Conservation (phyloP, 1,284 basidiomycete species). For the Ceratobasidium sp. region DNA sequence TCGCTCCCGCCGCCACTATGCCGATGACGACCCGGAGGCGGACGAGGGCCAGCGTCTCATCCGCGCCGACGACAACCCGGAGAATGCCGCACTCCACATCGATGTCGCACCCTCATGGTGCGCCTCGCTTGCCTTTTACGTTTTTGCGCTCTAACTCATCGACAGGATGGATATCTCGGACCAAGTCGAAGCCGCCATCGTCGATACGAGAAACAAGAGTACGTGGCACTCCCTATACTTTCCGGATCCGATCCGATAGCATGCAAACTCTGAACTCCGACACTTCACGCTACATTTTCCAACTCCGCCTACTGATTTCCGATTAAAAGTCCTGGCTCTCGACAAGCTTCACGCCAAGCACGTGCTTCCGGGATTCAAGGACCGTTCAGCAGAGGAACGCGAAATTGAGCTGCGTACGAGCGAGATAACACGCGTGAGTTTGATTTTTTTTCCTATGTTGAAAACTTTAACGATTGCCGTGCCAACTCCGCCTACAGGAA, state of each 20-base stretch:
- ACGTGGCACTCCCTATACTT: constrained; percentile 49
- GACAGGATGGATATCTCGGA: constrained; percentile 89
- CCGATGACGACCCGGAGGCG: constrained; percentile 49
- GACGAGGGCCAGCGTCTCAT: constrained; percentile 81
- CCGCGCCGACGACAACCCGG: constrained; percentile 42
- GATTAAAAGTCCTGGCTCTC: constrained; percentile 67
- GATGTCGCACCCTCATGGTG: constrained; percentile 59
- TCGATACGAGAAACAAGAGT: constrained; percentile 79
- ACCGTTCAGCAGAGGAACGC: constrained; percentile 89
- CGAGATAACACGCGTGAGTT: constrained; percentile 82
- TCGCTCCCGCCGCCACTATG: constrained; percentile 48
- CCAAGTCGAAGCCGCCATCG: constrained; percentile 81
- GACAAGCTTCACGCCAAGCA: constrained; percentile 97
- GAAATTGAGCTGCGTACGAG: constrained; percentile 89
- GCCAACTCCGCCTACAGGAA: constrained; percentile 60
- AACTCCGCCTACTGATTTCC: constrained; percentile 32
- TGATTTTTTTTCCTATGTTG: not conserved
- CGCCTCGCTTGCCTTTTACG: constrained; percentile 37
- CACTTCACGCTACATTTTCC: constrained; percentile 1
- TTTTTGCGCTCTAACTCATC: constrained; percentile 41
- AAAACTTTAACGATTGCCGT: constrained; percentile 26
- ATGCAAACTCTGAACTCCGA: constrained; percentile 32
- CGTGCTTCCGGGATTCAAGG: constrained; percentile 93
- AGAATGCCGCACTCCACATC: constrained; percentile 64
- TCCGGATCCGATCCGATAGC: constrained; percentile 36